These are phyloP conservation scores for Amaranthus hypochondriacus DNA, from an alignment of 148 eudicot genomes.

Conservation along the genomic window DNA sequence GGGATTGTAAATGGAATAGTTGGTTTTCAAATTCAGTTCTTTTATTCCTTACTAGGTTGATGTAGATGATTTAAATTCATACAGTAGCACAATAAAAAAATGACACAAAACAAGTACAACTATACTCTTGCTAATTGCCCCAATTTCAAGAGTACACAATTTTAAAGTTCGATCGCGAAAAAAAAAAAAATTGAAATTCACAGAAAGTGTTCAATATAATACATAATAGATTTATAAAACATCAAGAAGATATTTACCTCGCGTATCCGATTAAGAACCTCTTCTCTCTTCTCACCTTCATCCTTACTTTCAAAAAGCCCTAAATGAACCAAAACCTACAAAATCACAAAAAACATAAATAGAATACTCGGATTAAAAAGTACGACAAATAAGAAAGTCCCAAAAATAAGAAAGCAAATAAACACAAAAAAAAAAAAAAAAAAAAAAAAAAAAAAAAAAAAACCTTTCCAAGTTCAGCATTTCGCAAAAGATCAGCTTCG, in stretches of 20 bases:
- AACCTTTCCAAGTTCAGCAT: conserved; percentile 53
- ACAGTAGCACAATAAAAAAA: too few relatives aligned
- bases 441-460: conserved; percentile 1
- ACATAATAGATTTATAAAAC: conserved; percentile 1
- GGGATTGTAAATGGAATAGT: too few relatives aligned
- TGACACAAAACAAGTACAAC: too few relatives aligned
- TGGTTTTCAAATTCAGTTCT: too few relatives aligned
- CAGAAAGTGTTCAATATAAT: neutral
- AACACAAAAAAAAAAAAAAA: neutral
- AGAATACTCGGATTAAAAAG: neutral
- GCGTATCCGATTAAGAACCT: conserved; percentile 47
- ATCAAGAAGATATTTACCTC: conserved; percentile 36
- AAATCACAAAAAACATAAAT: neutral
- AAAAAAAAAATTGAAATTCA: neutral
- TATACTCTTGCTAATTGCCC: neutral
- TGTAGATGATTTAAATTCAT: too few relatives aligned
- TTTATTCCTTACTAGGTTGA: too few relatives aligned
- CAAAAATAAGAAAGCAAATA: neutral
- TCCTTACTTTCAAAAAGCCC: conserved; percentile 56
- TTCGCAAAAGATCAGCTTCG: conserved; percentile 51
- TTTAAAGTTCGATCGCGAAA: neutral
- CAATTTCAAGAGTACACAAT: too few relatives aligned
- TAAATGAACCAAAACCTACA: conserved; percentile 49
- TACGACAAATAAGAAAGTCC: neutral
- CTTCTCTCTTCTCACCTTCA: conserved; percentile 48